Percentiles rank a stretch among this genome's conserved stretches.
Evolutionary conservation across 169 alveolate genomes (phyloP).

Genomic region (Eimeria praecox): DNA sequence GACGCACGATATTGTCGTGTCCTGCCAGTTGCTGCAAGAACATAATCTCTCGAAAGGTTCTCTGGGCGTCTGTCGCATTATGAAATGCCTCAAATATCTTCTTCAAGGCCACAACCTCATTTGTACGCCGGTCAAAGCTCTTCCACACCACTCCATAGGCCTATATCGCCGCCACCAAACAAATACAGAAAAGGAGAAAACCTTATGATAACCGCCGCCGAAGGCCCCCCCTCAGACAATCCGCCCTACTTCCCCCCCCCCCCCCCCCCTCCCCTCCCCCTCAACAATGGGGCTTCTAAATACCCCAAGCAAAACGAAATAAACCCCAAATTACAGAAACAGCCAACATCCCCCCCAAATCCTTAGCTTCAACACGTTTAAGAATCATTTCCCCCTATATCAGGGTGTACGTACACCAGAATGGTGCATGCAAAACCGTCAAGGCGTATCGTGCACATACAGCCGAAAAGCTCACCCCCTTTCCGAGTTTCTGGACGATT

Average conservation of each 20-base stretch:
- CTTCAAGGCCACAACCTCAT: slow-evolving; percentile 98
- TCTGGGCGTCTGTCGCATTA: slow-evolving; percentile 99
- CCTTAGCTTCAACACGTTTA: neutral
- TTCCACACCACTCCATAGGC: slow-evolving; percentile 99
- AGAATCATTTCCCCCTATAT: neutral
- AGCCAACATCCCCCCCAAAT: no score
- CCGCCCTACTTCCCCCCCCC: no score
- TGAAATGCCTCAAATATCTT: slow-evolving; percentile 99
- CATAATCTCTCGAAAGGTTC: slow-evolving; percentile 99
- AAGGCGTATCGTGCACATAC: neutral
- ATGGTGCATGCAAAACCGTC: neutral
- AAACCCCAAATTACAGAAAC: neutral
- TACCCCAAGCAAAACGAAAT: neutral
- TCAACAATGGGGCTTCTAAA: neutral
- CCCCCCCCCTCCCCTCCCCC: no score
- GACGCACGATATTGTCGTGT: slow-evolving; percentile 96
- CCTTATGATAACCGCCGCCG: no score
- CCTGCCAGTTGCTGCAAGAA: slow-evolving; percentile 96
- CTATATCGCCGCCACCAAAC: no score
- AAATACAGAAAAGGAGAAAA: no score
- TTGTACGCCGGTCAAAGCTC: slow-evolving; percentile 96
- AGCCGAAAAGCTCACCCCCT: slow-evolving; percentile 83
- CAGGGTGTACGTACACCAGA: neutral
- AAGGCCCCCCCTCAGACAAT: no score
- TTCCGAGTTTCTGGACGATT: slow-evolving; percentile 87